Evolutionary conservation across 768 basidiomycete species (phyloP).

Genomic region (Epithele typhae): DNA sequence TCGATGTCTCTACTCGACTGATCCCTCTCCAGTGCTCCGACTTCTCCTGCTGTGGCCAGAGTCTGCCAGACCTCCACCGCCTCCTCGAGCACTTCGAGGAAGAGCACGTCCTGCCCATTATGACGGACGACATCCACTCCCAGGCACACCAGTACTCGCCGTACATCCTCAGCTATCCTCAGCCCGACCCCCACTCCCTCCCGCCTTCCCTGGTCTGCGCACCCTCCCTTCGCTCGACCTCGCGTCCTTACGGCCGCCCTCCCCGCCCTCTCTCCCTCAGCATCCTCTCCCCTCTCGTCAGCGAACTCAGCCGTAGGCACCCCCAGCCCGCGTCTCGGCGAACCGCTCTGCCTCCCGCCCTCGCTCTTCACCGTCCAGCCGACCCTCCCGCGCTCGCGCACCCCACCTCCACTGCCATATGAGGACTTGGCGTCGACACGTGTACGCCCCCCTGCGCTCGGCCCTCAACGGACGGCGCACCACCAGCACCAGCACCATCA

Average conservation of each 20-base stretch:
- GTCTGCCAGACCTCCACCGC: constrained; percentile 43
- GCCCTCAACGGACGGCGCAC: neutral
- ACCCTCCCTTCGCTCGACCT: constrained; percentile 4
- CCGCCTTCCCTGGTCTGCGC: constrained; percentile 8
- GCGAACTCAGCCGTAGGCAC: constrained; percentile 5
- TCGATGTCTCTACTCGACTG: neutral
- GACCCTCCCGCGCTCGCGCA: neutral
- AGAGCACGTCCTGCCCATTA: constrained; percentile 31
- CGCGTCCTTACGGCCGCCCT: too few species aligned
- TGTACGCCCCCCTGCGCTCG: neutral
- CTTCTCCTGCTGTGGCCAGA: constrained; percentile 45
- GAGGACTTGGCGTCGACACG: neutral
- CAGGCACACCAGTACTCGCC: constrained; percentile 28
- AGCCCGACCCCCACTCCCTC: constrained; percentile 24
- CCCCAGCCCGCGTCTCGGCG: constrained; percentile 8
- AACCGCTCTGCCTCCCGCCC: constrained; percentile 22
- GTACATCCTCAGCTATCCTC: constrained; percentile 28
- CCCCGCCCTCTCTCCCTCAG: constrained; percentile 6
- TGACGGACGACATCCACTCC: constrained; percentile 26
- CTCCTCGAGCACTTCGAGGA: constrained; percentile 50
- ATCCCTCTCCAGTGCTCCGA: constrained; percentile 31
- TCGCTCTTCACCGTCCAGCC: constrained; percentile 19
- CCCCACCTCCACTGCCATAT: neutral
- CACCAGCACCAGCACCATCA: neutral
- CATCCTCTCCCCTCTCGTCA: constrained; percentile 1